phyloP scores from a whole-genome alignment of 2,329 filamentous ascomycete species.

The Colletotrichum sp. region DNA sequence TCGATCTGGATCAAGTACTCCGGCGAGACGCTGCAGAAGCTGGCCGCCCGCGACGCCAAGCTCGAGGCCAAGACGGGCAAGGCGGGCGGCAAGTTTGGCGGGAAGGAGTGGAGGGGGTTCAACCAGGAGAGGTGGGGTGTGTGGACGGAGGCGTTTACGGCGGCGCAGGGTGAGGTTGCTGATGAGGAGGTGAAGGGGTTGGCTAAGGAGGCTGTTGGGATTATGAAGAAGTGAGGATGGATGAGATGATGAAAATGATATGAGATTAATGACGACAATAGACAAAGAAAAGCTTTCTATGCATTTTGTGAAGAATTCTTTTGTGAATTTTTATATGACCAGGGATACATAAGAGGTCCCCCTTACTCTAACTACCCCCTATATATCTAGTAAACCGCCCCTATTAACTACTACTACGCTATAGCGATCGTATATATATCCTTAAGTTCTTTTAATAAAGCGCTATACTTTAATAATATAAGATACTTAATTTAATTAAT shows the following conservation, averaged over 20 bases:
- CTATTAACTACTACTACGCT: no score
- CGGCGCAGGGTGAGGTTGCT: background rate
- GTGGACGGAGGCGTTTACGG: conserved; percentile 27
- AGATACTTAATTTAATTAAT: no score
- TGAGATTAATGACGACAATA: background rate
- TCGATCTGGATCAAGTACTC: conserved; percentile 28
- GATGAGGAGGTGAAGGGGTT: background rate
- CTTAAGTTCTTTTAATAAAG: no score
- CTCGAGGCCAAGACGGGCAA: conserved; percentile 23
- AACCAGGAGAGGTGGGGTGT: conserved; percentile 28
- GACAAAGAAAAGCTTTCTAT: background rate
- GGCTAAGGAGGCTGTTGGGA: background rate
- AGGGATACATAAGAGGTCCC: no score
- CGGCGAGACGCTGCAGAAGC: conserved; percentile 17
- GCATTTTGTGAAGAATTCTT: no score
- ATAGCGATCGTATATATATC: no score
- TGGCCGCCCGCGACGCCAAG: conserved; percentile 4
- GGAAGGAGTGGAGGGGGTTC: conserved; percentile 30
- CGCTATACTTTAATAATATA: no score
- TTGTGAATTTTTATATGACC: no score
- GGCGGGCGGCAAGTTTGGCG: conserved; percentile 22
- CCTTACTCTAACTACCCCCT: no score
- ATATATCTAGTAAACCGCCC: no score
- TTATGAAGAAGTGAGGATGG: conserved; percentile 1
- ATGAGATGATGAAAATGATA: background rate